Conservation (phyloP, 2,329 filamentous ascomycete genomes). For the Ophiosphaerella herpotricha region DNA sequence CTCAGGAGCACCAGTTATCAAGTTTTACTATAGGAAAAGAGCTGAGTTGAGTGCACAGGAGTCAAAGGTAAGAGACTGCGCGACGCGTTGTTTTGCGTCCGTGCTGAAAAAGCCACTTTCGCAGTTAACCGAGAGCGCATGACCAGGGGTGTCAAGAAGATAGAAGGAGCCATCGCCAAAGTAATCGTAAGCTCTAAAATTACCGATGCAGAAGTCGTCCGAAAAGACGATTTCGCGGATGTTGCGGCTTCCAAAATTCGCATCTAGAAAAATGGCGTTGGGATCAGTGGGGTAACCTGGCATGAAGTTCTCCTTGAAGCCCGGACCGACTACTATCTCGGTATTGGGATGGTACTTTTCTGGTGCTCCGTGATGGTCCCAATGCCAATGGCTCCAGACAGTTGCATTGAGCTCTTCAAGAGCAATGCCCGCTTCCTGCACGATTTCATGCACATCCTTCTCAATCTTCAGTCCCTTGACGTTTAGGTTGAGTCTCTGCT, state of each 20-base stretch:
- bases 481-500: conserved; percentile 16
- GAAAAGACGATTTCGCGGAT: conserved; percentile 14
- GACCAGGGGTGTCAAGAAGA: conserved; percentile 58
- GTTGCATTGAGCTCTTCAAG: conserved; percentile 41
- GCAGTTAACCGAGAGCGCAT: conserved; percentile 22
- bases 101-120: no score
- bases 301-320: conserved; percentile 52
- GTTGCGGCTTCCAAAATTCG: conserved; percentile 10
- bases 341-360: conserved; percentile 52
- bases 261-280: conserved; percentile 13
- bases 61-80: no score
- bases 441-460: conserved; percentile 25
- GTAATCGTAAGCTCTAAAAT: conserved; percentile 55
- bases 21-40: no score
- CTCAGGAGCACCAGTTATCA: no score
- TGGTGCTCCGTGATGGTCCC: conserved; percentile 59
- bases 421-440: conserved; percentile 20
- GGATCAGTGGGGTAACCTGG: conserved; percentile 52
- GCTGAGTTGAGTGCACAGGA: no score
- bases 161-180: conserved; percentile 56
- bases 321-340: conserved; percentile 58
- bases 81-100: no score
- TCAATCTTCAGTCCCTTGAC: conserved; percentile 16
- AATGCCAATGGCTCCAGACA: conserved; percentile 52
- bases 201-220: conserved; percentile 40